Evolutionary conservation across 345 rosid species (phyloP).

Genomic region (Citrus unshiu): DNA sequence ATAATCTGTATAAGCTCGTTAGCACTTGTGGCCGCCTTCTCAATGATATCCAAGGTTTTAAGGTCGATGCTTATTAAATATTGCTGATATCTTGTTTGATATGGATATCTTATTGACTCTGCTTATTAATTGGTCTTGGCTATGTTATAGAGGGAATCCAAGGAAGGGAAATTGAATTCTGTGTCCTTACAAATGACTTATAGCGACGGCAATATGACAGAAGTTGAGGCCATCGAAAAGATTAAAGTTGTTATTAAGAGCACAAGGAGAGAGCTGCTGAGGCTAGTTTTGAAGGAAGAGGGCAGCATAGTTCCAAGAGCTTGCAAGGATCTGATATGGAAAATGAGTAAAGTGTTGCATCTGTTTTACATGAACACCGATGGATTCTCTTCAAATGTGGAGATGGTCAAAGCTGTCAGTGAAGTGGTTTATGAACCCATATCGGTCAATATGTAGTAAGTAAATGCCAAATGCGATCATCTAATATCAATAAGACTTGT

Average conservation of each 20-base stretch:
- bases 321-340: constrained; percentile 76
- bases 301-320: constrained; percentile 56
- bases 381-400: constrained; percentile 58
- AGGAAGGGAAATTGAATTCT: constrained; percentile 70
- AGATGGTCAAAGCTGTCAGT: constrained; percentile 43
- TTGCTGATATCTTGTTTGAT: neutral
- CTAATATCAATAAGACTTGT: neutral
- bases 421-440: constrained; percentile 47
- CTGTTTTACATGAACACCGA: constrained; percentile 69
- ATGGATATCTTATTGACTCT: neutral
- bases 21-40: constrained; percentile 87
- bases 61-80: constrained; percentile 32
- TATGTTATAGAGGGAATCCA: constrained; percentile 58
- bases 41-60: constrained; percentile 65
- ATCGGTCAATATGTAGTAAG: neutral
- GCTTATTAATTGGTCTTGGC: neutral
- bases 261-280: constrained; percentile 45
- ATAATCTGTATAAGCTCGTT: constrained; percentile 45
- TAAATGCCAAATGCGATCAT: neutral
- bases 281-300: constrained; percentile 49
- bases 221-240: constrained; percentile 38
- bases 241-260: constrained; percentile 28
- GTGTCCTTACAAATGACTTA: constrained; percentile 55
- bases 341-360: constrained; percentile 69
- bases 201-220: constrained; percentile 14